These are phyloP conservation scores for Melaleuca quinquenervia DNA, from an alignment of 345 rosid genomes.

Conservation along the genomic window DNA sequence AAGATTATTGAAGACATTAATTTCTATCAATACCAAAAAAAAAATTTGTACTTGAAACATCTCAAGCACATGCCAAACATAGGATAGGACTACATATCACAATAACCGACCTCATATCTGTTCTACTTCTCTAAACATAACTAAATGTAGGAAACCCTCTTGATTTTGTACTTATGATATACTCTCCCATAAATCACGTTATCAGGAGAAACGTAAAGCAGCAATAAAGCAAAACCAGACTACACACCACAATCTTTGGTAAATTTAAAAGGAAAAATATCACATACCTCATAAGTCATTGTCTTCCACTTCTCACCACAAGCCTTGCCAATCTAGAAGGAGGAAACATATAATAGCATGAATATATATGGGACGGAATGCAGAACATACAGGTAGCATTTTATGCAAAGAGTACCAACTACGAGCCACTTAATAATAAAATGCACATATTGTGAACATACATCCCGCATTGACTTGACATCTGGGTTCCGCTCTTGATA, in stretches of 20 bases:
- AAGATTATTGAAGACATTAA: not conserved
- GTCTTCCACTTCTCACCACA: constrained; percentile 96
- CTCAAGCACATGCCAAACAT: not conserved
- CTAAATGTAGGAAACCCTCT: not conserved
- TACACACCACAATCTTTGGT: not conserved
- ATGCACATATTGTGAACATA: constrained; percentile 13
- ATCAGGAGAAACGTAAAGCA: not conserved
- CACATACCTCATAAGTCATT: constrained; percentile 70
- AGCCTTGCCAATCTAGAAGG: constrained; percentile 76
- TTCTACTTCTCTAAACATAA: not conserved
- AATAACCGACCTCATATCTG: not conserved
- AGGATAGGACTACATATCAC: not conserved
- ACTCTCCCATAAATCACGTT: not conserved
- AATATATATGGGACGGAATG: not conserved
- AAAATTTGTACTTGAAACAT: not conserved
- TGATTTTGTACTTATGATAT: not conserved
- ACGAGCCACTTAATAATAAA: not conserved
- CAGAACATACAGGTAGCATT: not conserved
- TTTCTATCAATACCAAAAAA: too few species aligned
- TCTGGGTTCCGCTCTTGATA: constrained; percentile 79
- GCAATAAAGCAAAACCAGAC: not conserved
- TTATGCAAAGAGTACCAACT: not conserved
- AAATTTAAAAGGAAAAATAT: not conserved
- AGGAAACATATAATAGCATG: not conserved
- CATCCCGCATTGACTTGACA: constrained; percentile 89